phyloP scores from a whole-genome alignment of 192 early-diverging fungal genomes.

The Coemansia sp. region DNA sequence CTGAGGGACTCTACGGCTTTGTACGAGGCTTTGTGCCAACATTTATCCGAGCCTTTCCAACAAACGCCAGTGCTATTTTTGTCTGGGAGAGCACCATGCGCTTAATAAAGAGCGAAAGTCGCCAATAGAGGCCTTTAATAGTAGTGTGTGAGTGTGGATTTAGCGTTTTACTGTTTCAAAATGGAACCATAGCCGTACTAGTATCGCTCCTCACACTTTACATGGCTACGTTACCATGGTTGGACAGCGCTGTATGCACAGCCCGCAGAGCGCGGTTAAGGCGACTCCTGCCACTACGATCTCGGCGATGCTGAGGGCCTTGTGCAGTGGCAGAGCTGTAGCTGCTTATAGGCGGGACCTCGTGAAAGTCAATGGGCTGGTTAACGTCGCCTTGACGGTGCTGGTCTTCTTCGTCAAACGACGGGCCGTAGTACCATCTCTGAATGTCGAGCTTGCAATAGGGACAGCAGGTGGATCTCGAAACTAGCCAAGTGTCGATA shows the following conservation, averaged over 20 bases:
- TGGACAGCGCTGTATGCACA: neutral
- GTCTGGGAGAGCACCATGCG: conserved; percentile 77
- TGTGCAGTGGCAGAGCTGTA: neutral
- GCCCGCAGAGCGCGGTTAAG: neutral
- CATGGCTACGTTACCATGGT: conserved; percentile 2
- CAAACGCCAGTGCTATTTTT: conserved; percentile 91
- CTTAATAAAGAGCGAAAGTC: conserved; percentile 33
- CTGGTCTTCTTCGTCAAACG: conserved; percentile 16
- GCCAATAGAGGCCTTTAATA: conserved; percentile 10
- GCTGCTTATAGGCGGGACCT: neutral
- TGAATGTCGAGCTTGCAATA: conserved; percentile 54
- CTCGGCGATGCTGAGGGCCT: neutral
- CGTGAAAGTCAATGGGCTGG: conserved; percentile 15
- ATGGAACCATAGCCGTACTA: neutral
- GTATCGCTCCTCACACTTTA: neutral
- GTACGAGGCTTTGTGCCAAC: conserved; percentile 89
- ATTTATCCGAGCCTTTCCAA: conserved; percentile 90
- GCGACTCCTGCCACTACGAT: neutral
- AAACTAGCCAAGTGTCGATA: conserved; percentile 63
- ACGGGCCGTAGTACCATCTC: conserved; percentile 50
- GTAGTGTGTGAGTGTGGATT: too few species aligned
- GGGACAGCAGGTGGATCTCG: conserved; percentile 53
- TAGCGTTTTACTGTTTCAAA: neutral
- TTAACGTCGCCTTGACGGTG: neutral
- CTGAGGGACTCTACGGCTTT: conserved; percentile 79